A percentile compares a stretch with the other conserved stretches of the same genome.
Evolutionary conservation across 2,329 filamentous ascomycete species (phyloP).

Genomic region (Cyphellophora europaea): DNA sequence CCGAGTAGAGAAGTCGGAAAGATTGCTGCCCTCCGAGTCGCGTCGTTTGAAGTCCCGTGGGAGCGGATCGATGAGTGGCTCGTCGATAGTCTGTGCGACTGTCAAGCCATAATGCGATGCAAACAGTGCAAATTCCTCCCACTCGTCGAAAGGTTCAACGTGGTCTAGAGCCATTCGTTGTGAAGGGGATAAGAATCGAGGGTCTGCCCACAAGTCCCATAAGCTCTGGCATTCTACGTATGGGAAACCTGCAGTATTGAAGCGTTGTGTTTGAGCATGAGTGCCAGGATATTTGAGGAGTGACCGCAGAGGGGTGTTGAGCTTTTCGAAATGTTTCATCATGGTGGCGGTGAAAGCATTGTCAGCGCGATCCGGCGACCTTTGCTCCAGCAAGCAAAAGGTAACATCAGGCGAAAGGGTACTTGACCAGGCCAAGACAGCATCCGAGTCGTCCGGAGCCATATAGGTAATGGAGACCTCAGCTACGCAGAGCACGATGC

Average conservation of each 20-base stretch:
- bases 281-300: conserved; percentile 58
- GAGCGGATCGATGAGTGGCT: conserved; percentile 13
- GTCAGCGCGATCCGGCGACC: conserved; percentile 64
- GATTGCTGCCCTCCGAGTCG: conserved; percentile 16
- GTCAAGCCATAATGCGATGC: conserved; percentile 70
- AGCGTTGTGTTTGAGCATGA: conserved; percentile 58
- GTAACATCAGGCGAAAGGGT: conserved; percentile 58
- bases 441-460: conserved; percentile 63
- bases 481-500: conserved; percentile 67
- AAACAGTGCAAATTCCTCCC: conserved; percentile 88
- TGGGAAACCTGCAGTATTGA: conserved; percentile 59
- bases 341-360: conserved; percentile 60
- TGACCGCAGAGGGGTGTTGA: conserved; percentile 17
- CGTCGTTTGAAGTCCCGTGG: conserved; percentile 10
- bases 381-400: conserved; percentile 82
- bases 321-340: conserved; percentile 19
- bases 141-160: conserved; percentile 84
- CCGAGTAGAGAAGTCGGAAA: conserved; percentile 17
- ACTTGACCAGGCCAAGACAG: conserved; percentile 69
- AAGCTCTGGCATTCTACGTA: conserved; percentile 56
- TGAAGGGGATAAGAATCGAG: conserved; percentile 51
- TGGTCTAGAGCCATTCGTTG: conserved; percentile 56
- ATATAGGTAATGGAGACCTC: conserved; percentile 92
- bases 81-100: conserved; percentile 16
- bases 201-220: conserved; percentile 74